phyloP scores from a whole-genome alignment of 1,284 basidiomycete genomes.

The Xerocomus minutiporus region DNA sequence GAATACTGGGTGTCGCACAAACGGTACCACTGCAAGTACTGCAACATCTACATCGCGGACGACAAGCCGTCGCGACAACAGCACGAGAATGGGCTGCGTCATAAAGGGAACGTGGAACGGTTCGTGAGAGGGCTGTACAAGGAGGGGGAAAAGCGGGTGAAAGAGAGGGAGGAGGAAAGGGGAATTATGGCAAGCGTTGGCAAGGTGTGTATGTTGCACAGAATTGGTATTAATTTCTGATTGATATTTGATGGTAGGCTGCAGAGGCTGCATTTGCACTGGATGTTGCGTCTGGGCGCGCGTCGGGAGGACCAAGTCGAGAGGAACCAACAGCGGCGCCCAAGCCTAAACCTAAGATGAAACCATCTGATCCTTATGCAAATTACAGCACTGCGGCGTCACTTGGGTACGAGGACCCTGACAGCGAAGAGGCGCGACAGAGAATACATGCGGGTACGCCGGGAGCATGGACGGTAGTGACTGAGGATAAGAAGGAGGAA shows the following conservation, averaged over 20 bases:
- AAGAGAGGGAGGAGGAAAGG: slow-evolving; percentile 82
- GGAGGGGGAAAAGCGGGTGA: slow-evolving; percentile 82
- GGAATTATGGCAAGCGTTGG: slow-evolving; percentile 85
- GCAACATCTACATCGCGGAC: slow-evolving; percentile 88
- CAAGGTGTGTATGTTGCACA: slow-evolving; percentile 44
- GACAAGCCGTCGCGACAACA: slow-evolving; percentile 89
- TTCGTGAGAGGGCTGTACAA: slow-evolving; percentile 93
- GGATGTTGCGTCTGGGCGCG: slow-evolving; percentile 66
- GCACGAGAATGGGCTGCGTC: slow-evolving; percentile 90
- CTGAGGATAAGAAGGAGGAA: background rate
- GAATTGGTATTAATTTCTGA: background rate
- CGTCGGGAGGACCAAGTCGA: slow-evolving; percentile 34
- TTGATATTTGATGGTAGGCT: slow-evolving; percentile 42
- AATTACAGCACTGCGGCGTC: slow-evolving; percentile 87
- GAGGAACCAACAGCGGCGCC: slow-evolving; percentile 35
- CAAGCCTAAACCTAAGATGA: slow-evolving; percentile 39
- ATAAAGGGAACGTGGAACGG: slow-evolving; percentile 91
- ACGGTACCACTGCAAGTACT: slow-evolving; percentile 83
- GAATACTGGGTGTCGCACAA: slow-evolving; percentile 87
- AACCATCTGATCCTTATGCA: slow-evolving; percentile 66
- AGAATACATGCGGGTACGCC: slow-evolving; percentile 65
- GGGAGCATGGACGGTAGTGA: slow-evolving; percentile 83
- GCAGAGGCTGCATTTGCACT: slow-evolving; percentile 70
- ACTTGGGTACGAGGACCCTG: slow-evolving; percentile 74
- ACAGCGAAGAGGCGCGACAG: slow-evolving; percentile 60